Evolutionary conservation across 208 protist genomes (phyloP).

Genomic region (Leishmania amazonensis): DNA sequence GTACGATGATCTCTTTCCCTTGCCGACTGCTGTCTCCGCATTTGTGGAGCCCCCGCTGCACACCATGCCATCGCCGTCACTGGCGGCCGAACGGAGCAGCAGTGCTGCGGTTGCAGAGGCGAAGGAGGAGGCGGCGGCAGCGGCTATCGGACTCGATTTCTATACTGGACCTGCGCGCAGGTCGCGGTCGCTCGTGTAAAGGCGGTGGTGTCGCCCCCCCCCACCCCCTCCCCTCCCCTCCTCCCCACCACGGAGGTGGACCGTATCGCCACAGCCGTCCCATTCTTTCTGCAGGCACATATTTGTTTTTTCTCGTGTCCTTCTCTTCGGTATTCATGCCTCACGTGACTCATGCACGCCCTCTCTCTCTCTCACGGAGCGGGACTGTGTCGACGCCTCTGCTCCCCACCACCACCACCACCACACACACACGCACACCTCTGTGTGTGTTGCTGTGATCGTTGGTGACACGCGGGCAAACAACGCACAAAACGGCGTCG

Average conservation of each 20-base stretch:
- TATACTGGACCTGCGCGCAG: slow-evolving; percentile 31
- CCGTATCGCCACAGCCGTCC: not conserved
- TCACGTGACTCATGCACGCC: not conserved
- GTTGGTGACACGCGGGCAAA: not conserved
- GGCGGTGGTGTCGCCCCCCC: not conserved
- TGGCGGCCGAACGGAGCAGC: not conserved
- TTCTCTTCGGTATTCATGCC: not conserved
- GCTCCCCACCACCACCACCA: not conserved
- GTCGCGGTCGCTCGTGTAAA: slow-evolving; percentile 11
- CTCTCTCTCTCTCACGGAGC: not conserved
- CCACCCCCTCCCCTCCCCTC: not conserved
- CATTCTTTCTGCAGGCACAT: not conserved
- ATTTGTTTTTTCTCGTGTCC: not conserved
- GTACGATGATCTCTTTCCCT: slow-evolving; percentile 35
- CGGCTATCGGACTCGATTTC: not conserved
- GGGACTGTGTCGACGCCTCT: not conserved
- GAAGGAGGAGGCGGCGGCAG: not conserved
- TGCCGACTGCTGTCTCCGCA: slow-evolving; percentile 17
- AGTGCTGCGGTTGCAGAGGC: not conserved
- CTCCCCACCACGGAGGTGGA: not conserved
- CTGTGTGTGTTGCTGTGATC: not conserved
- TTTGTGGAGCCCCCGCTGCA: slow-evolving; percentile 10
- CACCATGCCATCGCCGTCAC: not conserved
- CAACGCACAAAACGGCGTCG: not conserved
- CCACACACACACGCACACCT: not conserved